phyloP scores from a whole-genome alignment of 2,329 filamentous ascomycete species.

The Colletotrichum sansevieriae region DNA sequence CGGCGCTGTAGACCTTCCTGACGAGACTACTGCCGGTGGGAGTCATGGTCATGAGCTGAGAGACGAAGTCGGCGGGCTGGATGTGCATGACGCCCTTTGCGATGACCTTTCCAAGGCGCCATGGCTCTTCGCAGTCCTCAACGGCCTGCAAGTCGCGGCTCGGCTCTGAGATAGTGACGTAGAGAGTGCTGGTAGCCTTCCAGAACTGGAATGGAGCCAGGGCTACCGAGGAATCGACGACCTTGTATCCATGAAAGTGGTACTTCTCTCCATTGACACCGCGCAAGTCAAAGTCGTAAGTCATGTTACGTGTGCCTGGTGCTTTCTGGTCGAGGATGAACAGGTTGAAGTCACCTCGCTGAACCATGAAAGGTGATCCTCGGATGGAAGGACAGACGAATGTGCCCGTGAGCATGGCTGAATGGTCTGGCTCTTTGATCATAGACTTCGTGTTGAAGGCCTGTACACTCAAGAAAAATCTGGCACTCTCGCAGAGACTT shows the following conservation, averaged over 20 bases:
- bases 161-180: slow-evolving; percentile 67
- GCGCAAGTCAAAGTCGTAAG: slow-evolving; percentile 72
- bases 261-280: slow-evolving; percentile 65
- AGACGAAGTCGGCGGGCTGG: slow-evolving; percentile 64
- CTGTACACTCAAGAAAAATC: slow-evolving; percentile 71
- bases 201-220: slow-evolving; percentile 69
- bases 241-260: slow-evolving; percentile 73
- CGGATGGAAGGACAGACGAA: slow-evolving; percentile 67
- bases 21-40: slow-evolving; percentile 62
- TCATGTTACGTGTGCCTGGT: slow-evolving; percentile 69
- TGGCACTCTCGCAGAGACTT: slow-evolving; percentile 66
- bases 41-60: slow-evolving; percentile 66
- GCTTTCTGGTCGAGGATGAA: slow-evolving; percentile 66
- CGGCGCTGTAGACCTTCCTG: slow-evolving; percentile 58
- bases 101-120: slow-evolving; percentile 59
- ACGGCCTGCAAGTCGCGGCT: slow-evolving; percentile 45
- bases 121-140: slow-evolving; percentile 53
- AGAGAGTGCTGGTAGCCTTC: slow-evolving; percentile 72
- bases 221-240: slow-evolving; percentile 71
- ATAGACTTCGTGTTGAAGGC: slow-evolving; percentile 65
- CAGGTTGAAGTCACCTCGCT: slow-evolving; percentile 68
- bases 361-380: slow-evolving; percentile 72
- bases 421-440: slow-evolving; percentile 62
- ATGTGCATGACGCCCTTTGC: slow-evolving; percentile 72
- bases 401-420: slow-evolving; percentile 68